A percentile compares a stretch with the other conserved stretches of the same genome.
These are phyloP conservation scores for Albophoma yamanashiensis DNA, from an alignment of 2,329 filamentous ascomycete species.

Conservation along the genomic window DNA sequence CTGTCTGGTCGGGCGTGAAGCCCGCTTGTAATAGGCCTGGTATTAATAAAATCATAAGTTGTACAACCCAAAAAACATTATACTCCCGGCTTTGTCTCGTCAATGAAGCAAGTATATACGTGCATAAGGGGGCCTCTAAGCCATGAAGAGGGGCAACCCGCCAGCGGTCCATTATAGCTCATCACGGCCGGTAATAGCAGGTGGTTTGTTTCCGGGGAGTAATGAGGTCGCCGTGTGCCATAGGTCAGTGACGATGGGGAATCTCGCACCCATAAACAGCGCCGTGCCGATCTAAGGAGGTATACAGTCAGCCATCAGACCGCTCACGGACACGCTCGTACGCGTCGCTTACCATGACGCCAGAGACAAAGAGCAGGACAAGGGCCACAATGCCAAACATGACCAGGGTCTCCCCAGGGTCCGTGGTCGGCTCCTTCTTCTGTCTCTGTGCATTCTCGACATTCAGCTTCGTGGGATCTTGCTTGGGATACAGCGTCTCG, in stretches of 20 bases:
- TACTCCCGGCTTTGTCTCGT: conserved; percentile 1
- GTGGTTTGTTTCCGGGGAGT: conserved; percentile 10
- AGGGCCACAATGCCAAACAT: conserved; percentile 56
- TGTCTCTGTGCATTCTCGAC: conserved; percentile 26
- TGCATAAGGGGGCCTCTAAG: neutral
- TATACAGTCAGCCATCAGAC: neutral
- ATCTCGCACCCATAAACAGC: conserved; percentile 71
- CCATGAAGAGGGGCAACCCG: conserved; percentile 5
- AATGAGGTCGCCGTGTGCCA: conserved; percentile 15
- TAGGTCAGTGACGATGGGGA: conserved; percentile 40
- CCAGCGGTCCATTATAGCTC: conserved; percentile 19
- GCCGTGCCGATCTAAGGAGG: conserved; percentile 57
- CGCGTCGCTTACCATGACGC: conserved; percentile 56
- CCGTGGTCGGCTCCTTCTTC: conserved; percentile 32
- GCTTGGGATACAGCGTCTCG: conserved; percentile 80
- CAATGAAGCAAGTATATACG: conserved; percentile 1
- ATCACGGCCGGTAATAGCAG: conserved; percentile 18
- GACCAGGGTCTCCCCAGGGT: conserved; percentile 50
- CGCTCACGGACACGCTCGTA: no score
- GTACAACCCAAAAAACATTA: neutral
- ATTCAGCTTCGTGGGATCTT: conserved; percentile 54
- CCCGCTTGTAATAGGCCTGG: neutral
- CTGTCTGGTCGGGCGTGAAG: neutral
- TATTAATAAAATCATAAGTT: neutral
- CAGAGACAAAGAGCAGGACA: conserved; percentile 61